Percentiles rank a stretch among this genome's conserved stretches.
phyloP scores from a whole-genome alignment of 768 basidiomycete genomes.

The Psilocybe cubensis region DNA sequence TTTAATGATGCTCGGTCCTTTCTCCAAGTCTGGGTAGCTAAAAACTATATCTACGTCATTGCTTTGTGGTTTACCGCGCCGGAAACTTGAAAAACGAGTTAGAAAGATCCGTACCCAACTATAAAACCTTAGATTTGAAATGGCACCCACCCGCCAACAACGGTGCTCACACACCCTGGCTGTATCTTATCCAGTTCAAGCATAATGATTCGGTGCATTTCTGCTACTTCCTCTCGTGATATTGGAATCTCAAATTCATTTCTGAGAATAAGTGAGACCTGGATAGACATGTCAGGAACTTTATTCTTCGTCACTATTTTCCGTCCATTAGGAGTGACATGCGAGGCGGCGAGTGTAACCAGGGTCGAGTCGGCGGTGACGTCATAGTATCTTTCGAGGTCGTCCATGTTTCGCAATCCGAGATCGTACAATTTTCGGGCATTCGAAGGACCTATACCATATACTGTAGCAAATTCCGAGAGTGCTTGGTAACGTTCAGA shows the following conservation, averaged over 20 bases:
- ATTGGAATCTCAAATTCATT: slow-evolving; percentile 62
- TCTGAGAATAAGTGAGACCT: slow-evolving; percentile 61
- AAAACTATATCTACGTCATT: slow-evolving; percentile 93
- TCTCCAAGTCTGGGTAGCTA: slow-evolving; percentile 60
- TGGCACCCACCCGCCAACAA: slow-evolving; percentile 76
- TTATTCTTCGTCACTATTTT: slow-evolving; percentile 20
- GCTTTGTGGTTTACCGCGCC: slow-evolving; percentile 79
- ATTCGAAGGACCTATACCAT: slow-evolving; percentile 76
- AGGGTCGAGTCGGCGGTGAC: slow-evolving; percentile 30
- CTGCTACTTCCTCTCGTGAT: slow-evolving; percentile 74
- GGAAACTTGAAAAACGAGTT: slow-evolving; percentile 68
- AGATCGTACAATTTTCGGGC: slow-evolving; percentile 67
- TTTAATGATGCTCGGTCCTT: slow-evolving; percentile 52
- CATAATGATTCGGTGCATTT: slow-evolving; percentile 72
- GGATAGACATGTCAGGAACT: slow-evolving; percentile 45
- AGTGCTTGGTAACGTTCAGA: slow-evolving; percentile 62
- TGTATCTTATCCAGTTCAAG: slow-evolving; percentile 64
- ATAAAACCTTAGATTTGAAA: no score
- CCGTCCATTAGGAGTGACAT: slow-evolving; percentile 40
- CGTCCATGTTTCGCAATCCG: slow-evolving; percentile 68
- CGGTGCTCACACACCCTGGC: slow-evolving; percentile 70
- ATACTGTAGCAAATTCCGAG: slow-evolving; percentile 60
- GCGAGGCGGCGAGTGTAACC: slow-evolving; percentile 19
- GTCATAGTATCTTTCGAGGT: slow-evolving; percentile 71
- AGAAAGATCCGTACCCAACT: no score